These are phyloP conservation scores for Populus tremula DNA, from an alignment of 345 rosid species.

Conservation along the genomic window DNA sequence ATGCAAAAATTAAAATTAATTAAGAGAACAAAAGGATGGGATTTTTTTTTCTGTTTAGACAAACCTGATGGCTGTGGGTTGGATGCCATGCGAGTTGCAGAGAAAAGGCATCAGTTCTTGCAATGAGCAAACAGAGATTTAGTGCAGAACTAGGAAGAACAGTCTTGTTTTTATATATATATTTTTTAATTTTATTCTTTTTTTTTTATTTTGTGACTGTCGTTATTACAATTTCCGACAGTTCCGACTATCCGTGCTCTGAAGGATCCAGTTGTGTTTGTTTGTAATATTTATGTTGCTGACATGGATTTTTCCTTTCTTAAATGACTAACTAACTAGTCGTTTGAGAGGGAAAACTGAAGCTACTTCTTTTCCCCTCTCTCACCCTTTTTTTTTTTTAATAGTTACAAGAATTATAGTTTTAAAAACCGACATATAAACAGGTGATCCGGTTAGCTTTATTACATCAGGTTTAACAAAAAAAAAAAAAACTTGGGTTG, in stretches of 20 bases:
- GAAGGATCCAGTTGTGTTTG: background rate
- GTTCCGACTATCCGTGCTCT: background rate
- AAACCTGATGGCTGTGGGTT: background rate
- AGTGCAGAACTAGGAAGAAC: background rate
- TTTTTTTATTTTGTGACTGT: background rate
- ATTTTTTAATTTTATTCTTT: background rate
- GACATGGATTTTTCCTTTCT: background rate
- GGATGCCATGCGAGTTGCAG: background rate
- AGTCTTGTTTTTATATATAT: background rate
- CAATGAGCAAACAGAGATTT: background rate
- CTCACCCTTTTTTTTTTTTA: too few species aligned
- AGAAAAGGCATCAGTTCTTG: background rate
- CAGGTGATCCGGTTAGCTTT: too few species aligned
- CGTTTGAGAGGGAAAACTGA: too few species aligned
- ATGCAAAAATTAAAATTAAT: background rate
- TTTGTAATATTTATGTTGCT: background rate
- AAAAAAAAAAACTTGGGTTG: too few species aligned
- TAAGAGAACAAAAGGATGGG: background rate
- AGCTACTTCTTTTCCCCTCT: too few species aligned
- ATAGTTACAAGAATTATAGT: too few species aligned
- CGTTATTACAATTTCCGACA: background rate
- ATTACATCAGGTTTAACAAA: rapidly evolving
- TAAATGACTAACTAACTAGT: background rate
- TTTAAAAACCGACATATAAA: too few species aligned
- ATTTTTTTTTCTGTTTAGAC: background rate